Base-by-base conservation (phyloP, 2,329 filamentous ascomycete species). In the Aspergillus novofumigatus region DNA sequence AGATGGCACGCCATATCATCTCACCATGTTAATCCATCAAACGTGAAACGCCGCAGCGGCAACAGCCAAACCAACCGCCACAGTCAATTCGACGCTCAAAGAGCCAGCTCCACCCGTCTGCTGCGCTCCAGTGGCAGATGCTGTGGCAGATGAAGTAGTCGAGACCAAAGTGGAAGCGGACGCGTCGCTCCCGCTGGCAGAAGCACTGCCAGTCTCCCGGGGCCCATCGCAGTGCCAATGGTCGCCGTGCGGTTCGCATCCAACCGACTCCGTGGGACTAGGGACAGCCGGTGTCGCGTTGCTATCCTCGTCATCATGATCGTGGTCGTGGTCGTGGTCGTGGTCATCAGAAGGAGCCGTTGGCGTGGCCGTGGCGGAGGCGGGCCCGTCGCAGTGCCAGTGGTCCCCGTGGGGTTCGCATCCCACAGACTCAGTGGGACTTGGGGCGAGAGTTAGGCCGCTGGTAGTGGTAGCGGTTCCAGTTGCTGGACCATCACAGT, bases 401-500 rank as follows among this genome's bases (percentile, higher is more conserved):
- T 65, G 63, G 51, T 65, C 62, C 9, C 62, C 62, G 35, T 63
- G 56, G 35, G 62, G 53, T 23, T 62, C 48, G 32, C 61, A 59
- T 45, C 62, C 54, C 17, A 55, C 51, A 20, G 63, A 65, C 49
- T 64, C 65, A 2, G 61, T 67, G n/a, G 65, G 65, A 23, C 63
- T 66, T 3, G 65, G 65, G 5, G 48, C 32, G 5, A 54, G 2
- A 63, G 55, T 26, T 57, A 58, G 41, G 29, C 55, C 25, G 53
- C 57, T 50, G 14, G 52, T 29, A 20, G 54, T 54, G 1, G 54
- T 57, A 42, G 49, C 42, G 14, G 58, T 41, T 3, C 62, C 57
- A 8, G 54, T 51, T 10, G 63, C 66, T 11, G 68, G 67, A 4
- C 66, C 69, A 7, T 69, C 65, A 48, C 69, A 72, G 54, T 72